A percentile compares a stretch with the other conserved stretches of the same genome.
Conservation (phyloP, 2,329 filamentous ascomycete species). For the Metarhizium sp. region DNA sequence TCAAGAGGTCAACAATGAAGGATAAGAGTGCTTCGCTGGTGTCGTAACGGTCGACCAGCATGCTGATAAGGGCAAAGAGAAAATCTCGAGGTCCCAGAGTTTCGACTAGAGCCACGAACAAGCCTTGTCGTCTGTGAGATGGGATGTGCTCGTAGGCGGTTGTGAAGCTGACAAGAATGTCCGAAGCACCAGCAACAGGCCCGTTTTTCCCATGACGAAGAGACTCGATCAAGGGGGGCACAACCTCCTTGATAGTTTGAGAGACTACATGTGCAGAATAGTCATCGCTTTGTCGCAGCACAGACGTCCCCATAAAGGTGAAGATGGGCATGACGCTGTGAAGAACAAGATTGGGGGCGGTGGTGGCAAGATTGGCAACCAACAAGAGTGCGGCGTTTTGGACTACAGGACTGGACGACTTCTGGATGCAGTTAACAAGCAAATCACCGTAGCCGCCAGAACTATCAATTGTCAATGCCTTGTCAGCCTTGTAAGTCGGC, state of each 20-base stretch:
- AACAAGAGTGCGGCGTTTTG: slow-evolving; percentile 86
- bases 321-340: slow-evolving; percentile 99
- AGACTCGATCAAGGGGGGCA: slow-evolving; percentile 82
- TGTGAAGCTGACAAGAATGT: slow-evolving; percentile 90
- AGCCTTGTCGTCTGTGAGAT: slow-evolving; percentile 66
- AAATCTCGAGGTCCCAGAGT: slow-evolving; percentile 83
- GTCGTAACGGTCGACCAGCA: slow-evolving; percentile 85
- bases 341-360: slow-evolving; percentile 82
- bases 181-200: slow-evolving; percentile 71
- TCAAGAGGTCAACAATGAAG: slow-evolving; percentile 69
- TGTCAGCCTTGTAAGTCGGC: slow-evolving; percentile 58
- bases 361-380: slow-evolving; percentile 76
- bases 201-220: slow-evolving; percentile 72
- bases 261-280: slow-evolving; percentile 96
- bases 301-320: slow-evolving; percentile 91
- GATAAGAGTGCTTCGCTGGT: slow-evolving; percentile 62
- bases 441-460: slow-evolving; percentile 79
- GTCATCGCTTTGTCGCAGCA: slow-evolving; percentile 87
- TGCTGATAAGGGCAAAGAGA: slow-evolving; percentile 75
- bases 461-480: slow-evolving; percentile 58
- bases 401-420: slow-evolving; percentile 83
- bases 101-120: slow-evolving; percentile 78
- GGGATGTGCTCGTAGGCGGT: slow-evolving; percentile 96
- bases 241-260: slow-evolving; percentile 87
- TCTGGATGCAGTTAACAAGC: slow-evolving; percentile 88